phyloP scores from a whole-genome alignment of 2,329 filamentous ascomycete genomes.

The Talaromyces sp. region DNA sequence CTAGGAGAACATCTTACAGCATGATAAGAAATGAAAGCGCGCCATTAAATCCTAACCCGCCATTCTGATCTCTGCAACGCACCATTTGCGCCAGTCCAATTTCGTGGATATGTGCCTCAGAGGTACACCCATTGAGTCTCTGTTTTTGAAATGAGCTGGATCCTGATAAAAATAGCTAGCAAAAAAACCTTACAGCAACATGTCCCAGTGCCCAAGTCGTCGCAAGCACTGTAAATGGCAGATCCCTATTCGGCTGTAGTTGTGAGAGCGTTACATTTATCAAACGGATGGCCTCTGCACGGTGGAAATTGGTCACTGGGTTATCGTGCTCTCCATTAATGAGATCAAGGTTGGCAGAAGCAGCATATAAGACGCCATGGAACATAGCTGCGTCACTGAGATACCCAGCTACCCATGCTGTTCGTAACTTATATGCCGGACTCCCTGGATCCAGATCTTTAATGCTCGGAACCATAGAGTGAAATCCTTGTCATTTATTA shows the following conservation, averaged over 20 bases:
- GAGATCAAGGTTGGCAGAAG: slow-evolving; percentile 6
- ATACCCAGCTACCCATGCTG: slow-evolving; percentile 3
- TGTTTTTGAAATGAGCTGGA: background rate
- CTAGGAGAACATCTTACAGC: background rate
- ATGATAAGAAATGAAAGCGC: background rate
- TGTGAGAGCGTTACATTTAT: background rate
- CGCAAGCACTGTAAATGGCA: slow-evolving; percentile 4
- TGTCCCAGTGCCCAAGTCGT: slow-evolving; percentile 5
- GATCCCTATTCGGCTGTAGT: background rate
- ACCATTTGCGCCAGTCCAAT: slow-evolving; percentile 3
- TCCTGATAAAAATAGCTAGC: background rate
- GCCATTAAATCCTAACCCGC: background rate
- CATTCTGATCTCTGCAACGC: background rate
- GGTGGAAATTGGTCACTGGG: slow-evolving; percentile 4
- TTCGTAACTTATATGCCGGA: slow-evolving; percentile 5
- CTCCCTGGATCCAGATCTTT: slow-evolving; percentile 2
- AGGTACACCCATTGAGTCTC: slow-evolving; percentile 3
- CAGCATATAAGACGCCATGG: slow-evolving; percentile 2
- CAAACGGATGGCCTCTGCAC: slow-evolving; percentile 3
- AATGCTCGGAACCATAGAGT: slow-evolving; percentile 5
- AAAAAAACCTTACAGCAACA: slow-evolving; percentile 1
- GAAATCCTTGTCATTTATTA: slow-evolving; percentile 3
- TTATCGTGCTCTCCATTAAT: slow-evolving; percentile 6
- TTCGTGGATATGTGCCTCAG: slow-evolving; percentile 3
- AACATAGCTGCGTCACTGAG: slow-evolving; percentile 5